Base-by-base conservation (phyloP, 1,139 yeast species). In the Candida sp. region DNA sequence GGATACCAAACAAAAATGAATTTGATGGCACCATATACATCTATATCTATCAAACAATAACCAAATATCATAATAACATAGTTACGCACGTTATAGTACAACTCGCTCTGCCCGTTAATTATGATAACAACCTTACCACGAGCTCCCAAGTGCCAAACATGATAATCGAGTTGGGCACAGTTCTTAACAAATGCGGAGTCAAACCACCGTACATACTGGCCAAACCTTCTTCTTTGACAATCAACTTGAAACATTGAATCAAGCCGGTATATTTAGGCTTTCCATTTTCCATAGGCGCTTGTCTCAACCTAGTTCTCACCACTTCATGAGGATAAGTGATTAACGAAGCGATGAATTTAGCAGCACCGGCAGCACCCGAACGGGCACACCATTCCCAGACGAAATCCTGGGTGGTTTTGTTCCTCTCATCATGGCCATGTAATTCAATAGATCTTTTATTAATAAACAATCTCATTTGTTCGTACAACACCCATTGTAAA, bases 81-180 rank as follows among this genome's bases (percentile, higher is more conserved):
- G n/a, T n/a, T n/a, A n/a, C n/a, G n/a, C n/a, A n/a, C n/a, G n/a
- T n/a, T n/a, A n/a, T n/a, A n/a, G n/a, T n/a, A n/a, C n/a, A n/a
- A n/a, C n/a, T n/a, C n/a, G n/a, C n/a, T n/a, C n/a, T n/a, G n/a
- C n/a, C n/a, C n/a, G n/a, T n/a, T n/a, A n/a, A n/a, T 35, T 7
- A 61, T 23, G 89, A 81, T 41, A 86, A 69, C 36, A 85, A 60
- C 49, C 86, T 77, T 36, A 93, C 90, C 41, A 95, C 88, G 39
- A 95, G 66, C 60, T 95, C 99, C 98, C 99, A 95, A 2, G 99
- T 91, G 33, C 99, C 99, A 73, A 95, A 95, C 98, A 95, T 93
- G 52, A 95, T 91, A 60, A 95, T 90, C 55, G 97, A 88, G 64
- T 93, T 95, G 2, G 99, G 99, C 40, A 95, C 99, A 0, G 99